Evolutionary conservation across 495 filamentous ascomycete species (phyloP).

Genomic region (Recurvomyces mirabilis): DNA sequence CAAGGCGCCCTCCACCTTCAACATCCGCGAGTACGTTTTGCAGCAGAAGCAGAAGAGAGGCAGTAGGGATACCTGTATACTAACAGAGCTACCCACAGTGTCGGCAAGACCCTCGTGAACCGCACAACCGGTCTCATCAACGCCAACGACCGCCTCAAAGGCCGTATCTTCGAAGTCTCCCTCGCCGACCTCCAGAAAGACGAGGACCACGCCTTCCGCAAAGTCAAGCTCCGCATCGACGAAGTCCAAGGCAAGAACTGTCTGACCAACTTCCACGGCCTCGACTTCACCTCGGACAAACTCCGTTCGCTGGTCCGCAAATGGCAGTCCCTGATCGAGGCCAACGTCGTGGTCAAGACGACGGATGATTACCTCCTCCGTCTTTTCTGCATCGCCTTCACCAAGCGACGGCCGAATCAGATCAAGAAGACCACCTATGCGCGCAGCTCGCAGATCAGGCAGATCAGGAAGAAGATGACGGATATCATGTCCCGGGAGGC

Average conservation of each 20-base stretch:
- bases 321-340: constrained; percentile 98
- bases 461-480: constrained; percentile 98
- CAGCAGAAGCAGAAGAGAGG: no score
- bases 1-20: constrained; percentile 96
- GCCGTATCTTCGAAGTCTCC: constrained; percentile 96
- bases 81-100: constrained; percentile 44
- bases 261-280: constrained; percentile 98
- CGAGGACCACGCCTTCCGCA: constrained; percentile 98
- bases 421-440: constrained; percentile 99
- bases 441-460: constrained; percentile 84
- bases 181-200: constrained; percentile 98
- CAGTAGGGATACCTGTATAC: no score
- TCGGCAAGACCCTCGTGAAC: constrained; percentile 98
- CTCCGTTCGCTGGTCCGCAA: constrained; percentile 96
- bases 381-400: constrained; percentile 97
- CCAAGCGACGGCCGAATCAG: constrained; percentile 95
- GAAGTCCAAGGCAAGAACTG: constrained; percentile 99
- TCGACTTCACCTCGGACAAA: constrained; percentile 99
- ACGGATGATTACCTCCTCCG: constrained; percentile 98
- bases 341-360: constrained; percentile 98
- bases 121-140: constrained; percentile 98
- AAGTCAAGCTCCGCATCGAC: constrained; percentile 96
- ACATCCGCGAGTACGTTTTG: constrained; percentile 78
- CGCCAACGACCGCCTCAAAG: constrained; percentile 97
- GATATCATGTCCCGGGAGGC: constrained; percentile 98